Base-by-base conservation (phyloP, 108 stramenopile species). In the Cylindrotheca fusiformis region DNA sequence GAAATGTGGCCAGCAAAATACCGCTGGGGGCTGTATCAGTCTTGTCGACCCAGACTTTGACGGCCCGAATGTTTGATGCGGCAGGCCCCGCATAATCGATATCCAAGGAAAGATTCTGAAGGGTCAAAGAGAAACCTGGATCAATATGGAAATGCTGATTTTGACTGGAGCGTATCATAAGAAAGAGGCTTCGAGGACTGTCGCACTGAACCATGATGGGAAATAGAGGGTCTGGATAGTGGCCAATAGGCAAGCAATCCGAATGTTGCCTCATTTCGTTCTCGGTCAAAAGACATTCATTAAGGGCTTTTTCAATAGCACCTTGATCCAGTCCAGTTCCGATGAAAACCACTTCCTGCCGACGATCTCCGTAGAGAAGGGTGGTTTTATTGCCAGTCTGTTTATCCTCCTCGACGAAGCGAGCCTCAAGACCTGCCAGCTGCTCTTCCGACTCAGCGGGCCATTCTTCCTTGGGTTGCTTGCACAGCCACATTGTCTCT, bases 281-380 rank as follows among this genome's bases (percentile, higher is more conserved):
- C 28, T 82, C 82, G 27, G 74, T 76, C 45, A 79, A 60, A 24
- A 83, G 61, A 25, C 78, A 79, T 1, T 60, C 58, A 32, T 87
- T 71, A n/a, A 87, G 58, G 8, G 70, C 61, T 17, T 46, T 48
- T 36, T 5, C 60, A 49, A 87, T 82, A 0, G 33, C 48, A 0
- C 67, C 52, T 55, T 82, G 56, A 10, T 77, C 48, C 29, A 82
- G 32, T 19, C 65, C 47, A 1, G 60, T 70, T 1, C 86, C 86
- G 44, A 90, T 90, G 41, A 90, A 85, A 0, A 90, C 85, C 17
- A 90, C 32, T 64, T 85, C 89, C 33, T 87, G 82, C 26, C 84
- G 71, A 36, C 85, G 68, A 55, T 90, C 89, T 23, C 89, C 89
- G 66, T 58, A 83, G 53, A 80, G 70, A 4, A 68, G 47, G 32